Evolutionary conservation across 768 basidiomycete species (phyloP).

Genomic region (Holtermanniella nyarrowii): DNA sequence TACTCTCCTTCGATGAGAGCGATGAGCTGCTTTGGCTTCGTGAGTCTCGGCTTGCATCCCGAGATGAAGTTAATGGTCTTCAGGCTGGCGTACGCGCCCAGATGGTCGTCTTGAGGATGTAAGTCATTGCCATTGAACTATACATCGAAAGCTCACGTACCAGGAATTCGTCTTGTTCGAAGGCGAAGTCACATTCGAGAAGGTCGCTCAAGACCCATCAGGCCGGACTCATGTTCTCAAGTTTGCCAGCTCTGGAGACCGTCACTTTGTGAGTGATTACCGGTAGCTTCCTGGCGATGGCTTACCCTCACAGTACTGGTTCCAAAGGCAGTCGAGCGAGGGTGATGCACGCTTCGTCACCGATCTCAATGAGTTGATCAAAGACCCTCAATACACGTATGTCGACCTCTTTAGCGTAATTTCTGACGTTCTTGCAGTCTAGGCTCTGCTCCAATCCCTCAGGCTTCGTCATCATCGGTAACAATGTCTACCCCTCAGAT

Average conservation of each 20-base stretch:
- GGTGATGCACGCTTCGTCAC: slow-evolving; percentile 17
- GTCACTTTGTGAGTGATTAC: slow-evolving; percentile 62
- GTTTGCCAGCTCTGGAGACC: slow-evolving; percentile 79
- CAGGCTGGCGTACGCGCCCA: slow-evolving; percentile 30
- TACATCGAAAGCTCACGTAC: neutral
- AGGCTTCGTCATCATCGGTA: slow-evolving; percentile 1
- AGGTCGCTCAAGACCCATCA: slow-evolving; percentile 55
- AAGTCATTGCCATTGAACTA: neutral
- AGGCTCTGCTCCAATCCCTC: slow-evolving; percentile 13
- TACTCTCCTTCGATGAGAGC: slow-evolving; percentile 29
- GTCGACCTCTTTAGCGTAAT: slow-evolving; percentile 1
- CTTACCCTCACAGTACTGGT: slow-evolving; percentile 29
- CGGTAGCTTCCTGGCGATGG: neutral
- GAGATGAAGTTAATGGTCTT: slow-evolving; percentile 46
- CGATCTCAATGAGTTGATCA: slow-evolving; percentile 31
- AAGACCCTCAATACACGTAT: slow-evolving; percentile 29
- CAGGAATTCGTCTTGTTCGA: slow-evolving; percentile 84
- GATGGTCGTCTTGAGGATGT: slow-evolving; percentile 28
- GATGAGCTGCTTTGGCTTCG: slow-evolving; percentile 56
- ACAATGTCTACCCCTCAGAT: slow-evolving; percentile 20
- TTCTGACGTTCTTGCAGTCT: slow-evolving; percentile 1
- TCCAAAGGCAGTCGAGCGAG: slow-evolving; percentile 23
- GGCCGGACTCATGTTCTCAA: slow-evolving; percentile 79
- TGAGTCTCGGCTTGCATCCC: slow-evolving; percentile 86
- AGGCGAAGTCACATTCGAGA: slow-evolving; percentile 68